A percentile compares a stretch with the other conserved stretches of the same genome.
phyloP scores from a whole-genome alignment of 345 rosid species.

The Cardamine chenopodiifolia region DNA sequence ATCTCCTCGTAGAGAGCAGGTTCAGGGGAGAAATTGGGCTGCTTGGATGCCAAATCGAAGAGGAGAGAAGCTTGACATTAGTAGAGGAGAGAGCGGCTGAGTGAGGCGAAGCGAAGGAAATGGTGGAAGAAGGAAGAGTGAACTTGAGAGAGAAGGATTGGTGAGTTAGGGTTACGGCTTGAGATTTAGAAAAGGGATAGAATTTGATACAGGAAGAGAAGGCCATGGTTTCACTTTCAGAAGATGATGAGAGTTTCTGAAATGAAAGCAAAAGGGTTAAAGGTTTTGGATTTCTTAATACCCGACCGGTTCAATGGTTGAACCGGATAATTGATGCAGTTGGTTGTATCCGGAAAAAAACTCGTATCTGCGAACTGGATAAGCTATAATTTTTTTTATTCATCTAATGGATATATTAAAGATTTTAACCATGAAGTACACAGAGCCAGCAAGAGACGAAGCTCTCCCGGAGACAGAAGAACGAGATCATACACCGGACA shows the following conservation, averaged over 20 bases:
- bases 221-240: constrained; percentile 47
- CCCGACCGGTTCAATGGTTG: not conserved
- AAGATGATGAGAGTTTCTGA: constrained; percentile 1
- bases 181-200: constrained; percentile 50
- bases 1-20: constrained; percentile 61
- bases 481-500: too few species aligned
- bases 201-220: constrained; percentile 58
- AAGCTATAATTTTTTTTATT: too few species aligned
- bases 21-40: constrained; percentile 67
- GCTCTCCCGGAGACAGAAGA: too few species aligned
- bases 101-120: constrained; percentile 41
- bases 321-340: constrained; percentile 18
- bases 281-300: constrained; percentile 14
- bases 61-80: constrained; percentile 81
- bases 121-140: constrained; percentile 40
- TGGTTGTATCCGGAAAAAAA: not conserved
- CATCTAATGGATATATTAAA: too few species aligned
- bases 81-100: constrained; percentile 45
- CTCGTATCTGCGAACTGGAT: not conserved
- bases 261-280: constrained; percentile 26
- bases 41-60: constrained; percentile 70
- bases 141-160: constrained; percentile 41
- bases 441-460: too few species aligned
- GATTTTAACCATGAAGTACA: too few species aligned
- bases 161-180: constrained; percentile 24